Evolutionary conservation across 2,329 filamentous ascomycete genomes (phyloP).

Genomic region (Epichloe bromicola): DNA sequence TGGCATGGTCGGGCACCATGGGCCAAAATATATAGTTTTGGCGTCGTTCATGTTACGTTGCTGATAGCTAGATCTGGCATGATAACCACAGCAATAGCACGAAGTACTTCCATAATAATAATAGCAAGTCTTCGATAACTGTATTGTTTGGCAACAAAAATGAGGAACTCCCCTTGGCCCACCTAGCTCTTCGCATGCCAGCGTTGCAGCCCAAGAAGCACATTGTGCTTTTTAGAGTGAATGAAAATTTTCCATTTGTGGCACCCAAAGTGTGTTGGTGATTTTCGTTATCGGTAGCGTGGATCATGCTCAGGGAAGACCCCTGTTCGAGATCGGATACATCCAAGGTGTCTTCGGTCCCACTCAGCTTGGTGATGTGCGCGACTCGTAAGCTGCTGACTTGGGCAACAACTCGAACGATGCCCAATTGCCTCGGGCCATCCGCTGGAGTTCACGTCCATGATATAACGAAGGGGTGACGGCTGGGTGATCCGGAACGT

Average conservation of each 20-base stretch:
- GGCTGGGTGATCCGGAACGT: not conserved
- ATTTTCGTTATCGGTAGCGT: not conserved
- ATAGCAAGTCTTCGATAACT: not conserved
- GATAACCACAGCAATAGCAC: not conserved
- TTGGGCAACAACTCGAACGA: not conserved
- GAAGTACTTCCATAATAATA: not conserved
- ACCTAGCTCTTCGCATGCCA: not conserved
- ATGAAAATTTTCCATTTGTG: not conserved
- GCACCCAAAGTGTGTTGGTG: not conserved
- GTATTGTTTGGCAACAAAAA: not conserved
- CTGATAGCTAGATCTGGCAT: not conserved
- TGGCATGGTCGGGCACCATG: not conserved
- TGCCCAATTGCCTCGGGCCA: slow-evolving; percentile 1
- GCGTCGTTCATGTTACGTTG: not conserved
- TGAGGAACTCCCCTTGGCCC: too few relatives aligned
- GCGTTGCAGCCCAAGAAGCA: not conserved
- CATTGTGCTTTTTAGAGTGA: not conserved
- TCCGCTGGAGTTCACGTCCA: not conserved
- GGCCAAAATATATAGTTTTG: not conserved
- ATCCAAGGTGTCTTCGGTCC: not conserved
- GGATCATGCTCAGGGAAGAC: not conserved
- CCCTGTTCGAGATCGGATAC: not conserved
- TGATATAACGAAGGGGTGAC: not conserved
- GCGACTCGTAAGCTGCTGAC: slow-evolving; percentile 1
- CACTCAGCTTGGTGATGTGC: not conserved